Percentiles rank a stretch among this genome's conserved stretches.
Evolutionary conservation across 768 basidiomycete species (phyloP).

Genomic region (Mycena galopus): DNA sequence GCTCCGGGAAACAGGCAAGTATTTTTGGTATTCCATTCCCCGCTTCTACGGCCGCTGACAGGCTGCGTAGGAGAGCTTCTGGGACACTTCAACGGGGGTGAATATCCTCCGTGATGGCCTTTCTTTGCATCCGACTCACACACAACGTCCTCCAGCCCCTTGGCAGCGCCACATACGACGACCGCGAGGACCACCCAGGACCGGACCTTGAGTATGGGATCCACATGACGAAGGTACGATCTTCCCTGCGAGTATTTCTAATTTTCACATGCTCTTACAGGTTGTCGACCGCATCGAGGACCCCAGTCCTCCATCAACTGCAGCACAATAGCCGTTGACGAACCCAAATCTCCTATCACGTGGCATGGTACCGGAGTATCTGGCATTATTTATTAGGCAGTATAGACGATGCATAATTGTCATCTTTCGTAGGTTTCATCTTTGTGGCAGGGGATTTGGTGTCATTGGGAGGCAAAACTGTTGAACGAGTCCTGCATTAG

Average conservation of each 20-base stretch:
- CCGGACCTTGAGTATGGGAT: slow-evolving; percentile 50
- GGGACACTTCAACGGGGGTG: background rate
- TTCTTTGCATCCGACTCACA: background rate
- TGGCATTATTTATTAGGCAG: too few relatives aligned
- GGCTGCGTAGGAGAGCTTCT: slow-evolving; percentile 5
- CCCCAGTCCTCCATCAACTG: too few relatives aligned
- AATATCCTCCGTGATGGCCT: background rate
- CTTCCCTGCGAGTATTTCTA: background rate
- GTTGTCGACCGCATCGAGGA: slow-evolving; percentile 25
- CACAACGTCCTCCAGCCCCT: background rate
- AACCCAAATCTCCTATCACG: too few relatives aligned
- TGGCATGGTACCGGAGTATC: too few relatives aligned
- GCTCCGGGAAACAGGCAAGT: slow-evolving; percentile 24
- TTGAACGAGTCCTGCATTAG: too few relatives aligned
- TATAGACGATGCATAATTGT: too few relatives aligned
- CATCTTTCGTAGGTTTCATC: too few relatives aligned
- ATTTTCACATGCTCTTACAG: slow-evolving; percentile 34
- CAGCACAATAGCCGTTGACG: too few relatives aligned
- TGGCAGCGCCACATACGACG: slow-evolving; percentile 42
- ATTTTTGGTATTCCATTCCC: background rate
- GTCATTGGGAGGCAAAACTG: too few relatives aligned
- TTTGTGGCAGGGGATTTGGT: too few relatives aligned
- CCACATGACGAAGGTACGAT: slow-evolving; percentile 52
- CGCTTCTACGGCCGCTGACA: background rate
- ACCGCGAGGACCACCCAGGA: background rate